A percentile compares a stretch with the other conserved stretches of the same genome.
Evolutionary conservation across 2,329 filamentous ascomycete species (phyloP).

Genomic region (Pyricularia sp.): DNA sequence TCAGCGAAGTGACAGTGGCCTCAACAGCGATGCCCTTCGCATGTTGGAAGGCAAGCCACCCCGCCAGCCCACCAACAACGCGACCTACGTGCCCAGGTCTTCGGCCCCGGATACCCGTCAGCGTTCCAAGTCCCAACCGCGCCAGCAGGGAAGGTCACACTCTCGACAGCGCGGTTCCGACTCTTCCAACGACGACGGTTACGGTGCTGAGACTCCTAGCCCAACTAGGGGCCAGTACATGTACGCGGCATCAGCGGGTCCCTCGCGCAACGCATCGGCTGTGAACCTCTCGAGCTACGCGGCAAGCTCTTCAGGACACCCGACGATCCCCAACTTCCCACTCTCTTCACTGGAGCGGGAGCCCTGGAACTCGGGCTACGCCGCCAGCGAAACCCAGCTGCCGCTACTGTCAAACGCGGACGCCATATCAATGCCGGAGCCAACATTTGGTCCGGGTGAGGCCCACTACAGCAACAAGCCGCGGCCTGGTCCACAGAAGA

Average conservation of each 20-base stretch:
- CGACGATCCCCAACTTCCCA: neutral
- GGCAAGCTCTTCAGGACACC: neutral
- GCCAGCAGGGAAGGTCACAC: neutral
- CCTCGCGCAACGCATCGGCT: neutral
- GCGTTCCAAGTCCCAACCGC: neutral
- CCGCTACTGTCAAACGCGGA: slow-evolving; percentile 4
- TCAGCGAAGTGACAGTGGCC: neutral
- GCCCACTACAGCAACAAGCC: slow-evolving; percentile 17
- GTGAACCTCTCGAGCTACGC: neutral
- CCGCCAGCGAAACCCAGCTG: slow-evolving; percentile 3
- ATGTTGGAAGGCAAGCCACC: slow-evolving; percentile 11
- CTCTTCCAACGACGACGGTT: neutral
- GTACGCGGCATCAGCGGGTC: neutral
- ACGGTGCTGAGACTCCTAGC: neutral
- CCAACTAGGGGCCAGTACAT: neutral
- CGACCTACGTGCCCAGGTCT: slow-evolving; percentile 5
- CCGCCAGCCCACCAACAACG: neutral
- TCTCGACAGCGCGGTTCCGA: neutral
- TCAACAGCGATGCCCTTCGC: slow-evolving; percentile 16
- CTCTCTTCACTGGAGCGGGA: neutral
- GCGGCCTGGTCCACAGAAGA: neutral
- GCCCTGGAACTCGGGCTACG: neutral
- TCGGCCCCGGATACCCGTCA: neutral
- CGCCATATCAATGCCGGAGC: slow-evolving; percentile 10
- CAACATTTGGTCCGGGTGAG: slow-evolving; percentile 21